A percentile compares a stretch with the other conserved stretches of the same genome.
Evolutionary conservation across 306 rosid genomes (phyloP).

Genomic region (Herpetospermum pedunculosum): DNA sequence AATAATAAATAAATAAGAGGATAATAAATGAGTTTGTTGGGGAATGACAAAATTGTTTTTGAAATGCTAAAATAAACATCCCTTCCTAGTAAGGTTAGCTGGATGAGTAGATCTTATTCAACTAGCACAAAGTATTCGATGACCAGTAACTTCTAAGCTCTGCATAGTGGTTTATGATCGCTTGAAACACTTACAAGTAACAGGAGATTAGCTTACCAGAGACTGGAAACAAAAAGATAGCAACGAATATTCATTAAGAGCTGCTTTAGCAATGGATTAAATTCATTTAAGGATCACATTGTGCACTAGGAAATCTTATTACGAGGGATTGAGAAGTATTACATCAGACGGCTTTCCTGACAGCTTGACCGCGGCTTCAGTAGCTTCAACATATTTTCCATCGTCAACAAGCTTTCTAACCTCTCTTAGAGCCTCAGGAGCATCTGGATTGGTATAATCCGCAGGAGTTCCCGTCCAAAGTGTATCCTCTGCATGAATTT

Average conservation of each 20-base stretch:
- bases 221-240: background rate
- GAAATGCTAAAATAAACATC: background rate
- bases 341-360: conserved; percentile 60
- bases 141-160: background rate
- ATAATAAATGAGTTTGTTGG: background rate
- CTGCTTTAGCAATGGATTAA: background rate
- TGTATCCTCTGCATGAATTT: conserved; percentile 51
- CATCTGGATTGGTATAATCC: conserved; percentile 55
- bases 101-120: background rate
- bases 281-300: background rate
- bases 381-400: conserved; percentile 61
- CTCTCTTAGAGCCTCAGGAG: conserved; percentile 50
- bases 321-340: background rate
- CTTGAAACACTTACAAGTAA: background rate
- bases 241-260: background rate
- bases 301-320: background rate
- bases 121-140: background rate
- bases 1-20: too few species aligned
- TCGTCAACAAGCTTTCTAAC: conserved; percentile 75
- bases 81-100: background rate
- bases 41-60: background rate
- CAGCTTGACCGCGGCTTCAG: conserved; percentile 54
- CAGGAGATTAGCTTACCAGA: background rate
- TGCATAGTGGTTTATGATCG: background rate
- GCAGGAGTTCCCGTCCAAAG: conserved; percentile 89